These are phyloP conservation scores for Rhizoclosmatium sp. DNA, from an alignment of 192 early-diverging fungal genomes.

Conservation along the genomic window DNA sequence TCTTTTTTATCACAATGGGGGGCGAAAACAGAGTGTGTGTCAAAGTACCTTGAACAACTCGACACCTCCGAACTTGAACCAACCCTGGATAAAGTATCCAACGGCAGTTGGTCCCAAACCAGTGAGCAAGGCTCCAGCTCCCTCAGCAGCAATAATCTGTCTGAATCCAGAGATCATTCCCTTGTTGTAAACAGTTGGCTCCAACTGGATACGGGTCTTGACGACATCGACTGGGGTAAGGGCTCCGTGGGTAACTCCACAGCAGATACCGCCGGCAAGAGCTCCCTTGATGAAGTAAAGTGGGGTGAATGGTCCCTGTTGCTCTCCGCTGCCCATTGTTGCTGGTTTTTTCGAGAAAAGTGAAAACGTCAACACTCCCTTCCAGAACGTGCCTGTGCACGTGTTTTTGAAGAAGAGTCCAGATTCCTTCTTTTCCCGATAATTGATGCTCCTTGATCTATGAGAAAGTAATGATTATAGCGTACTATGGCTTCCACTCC, in stretches of 20 bases:
- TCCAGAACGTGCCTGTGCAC: constrained; percentile 11
- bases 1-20: constrained; percentile 69
- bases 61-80: constrained; percentile 91
- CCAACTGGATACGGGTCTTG: constrained; percentile 80
- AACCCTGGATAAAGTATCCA: constrained; percentile 87
- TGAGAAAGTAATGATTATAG: too few relatives aligned
- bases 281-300: constrained; percentile 41
- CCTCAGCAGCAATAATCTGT: constrained; percentile 66
- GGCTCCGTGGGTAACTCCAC: constrained; percentile 56
- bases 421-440: too few relatives aligned
- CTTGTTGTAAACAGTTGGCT: constrained; percentile 53
- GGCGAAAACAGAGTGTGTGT: constrained; percentile 60
- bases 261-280: constrained; percentile 54
- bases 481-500: too few relatives aligned
- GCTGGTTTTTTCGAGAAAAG: not conserved
- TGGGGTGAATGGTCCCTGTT: constrained; percentile 36
- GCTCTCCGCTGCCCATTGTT: constrained; percentile 5
- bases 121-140: constrained; percentile 75
- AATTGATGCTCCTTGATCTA: too few relatives aligned
- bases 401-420: too few relatives aligned
- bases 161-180: constrained; percentile 51
- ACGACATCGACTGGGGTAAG: constrained; percentile 73
- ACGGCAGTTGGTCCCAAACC: constrained; percentile 81
- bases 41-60: constrained; percentile 82
- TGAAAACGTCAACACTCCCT: constrained; percentile 11